Base-by-base conservation (phyloP, 1,139 yeast genomes). In the Wickerhamiella infanticola region DNA sequence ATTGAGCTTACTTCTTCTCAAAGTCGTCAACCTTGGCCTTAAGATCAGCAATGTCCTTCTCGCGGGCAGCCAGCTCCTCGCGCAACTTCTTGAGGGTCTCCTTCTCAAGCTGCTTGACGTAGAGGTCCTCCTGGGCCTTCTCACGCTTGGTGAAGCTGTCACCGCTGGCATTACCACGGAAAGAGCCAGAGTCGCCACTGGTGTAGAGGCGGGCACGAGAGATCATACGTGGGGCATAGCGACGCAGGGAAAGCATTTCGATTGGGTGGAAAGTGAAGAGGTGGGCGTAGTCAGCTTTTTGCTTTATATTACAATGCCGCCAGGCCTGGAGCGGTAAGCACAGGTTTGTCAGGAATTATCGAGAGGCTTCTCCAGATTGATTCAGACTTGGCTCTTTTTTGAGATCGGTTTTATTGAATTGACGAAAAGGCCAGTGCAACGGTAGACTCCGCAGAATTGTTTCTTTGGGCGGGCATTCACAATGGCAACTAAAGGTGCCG, bases 51-150 rank as follows among this genome's bases (percentile, higher is more conserved):
- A 55, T 49, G 41, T 58, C 59, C 52, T 58, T 51, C 53, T 60
- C 57, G 41, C 55, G 54, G 45, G 43, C 35, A 40, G 46, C 42
- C 40, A 54, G 52, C 54, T 53, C 56, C 29, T 42, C 49, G 40
- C 47, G 51, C 37, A 54, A 55, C 50, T 49, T 50, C 52, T 53
- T 48, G 55, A 79, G 65, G 64, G 74, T 75, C 59, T 77, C 83
- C 60, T 74, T 73, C 65, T 79, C 84, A 53, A 67, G 74, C 59
- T 72, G 73, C 58, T 75, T 73, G 60, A 79, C 69, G 66, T 73
- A 79, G 56, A 63, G 65, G 63, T 79, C 81, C 67, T 79, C 86
- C 56, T 72, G 73, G 50, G 84, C 84, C 66, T 73, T 74, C 65
- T 79, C 86, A 59, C 85, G 77, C 63, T 77, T 73, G 49, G 48